Conservation (phyloP, 2,329 filamentous ascomycete genomes). For the Penicillium sclerotigenum region DNA sequence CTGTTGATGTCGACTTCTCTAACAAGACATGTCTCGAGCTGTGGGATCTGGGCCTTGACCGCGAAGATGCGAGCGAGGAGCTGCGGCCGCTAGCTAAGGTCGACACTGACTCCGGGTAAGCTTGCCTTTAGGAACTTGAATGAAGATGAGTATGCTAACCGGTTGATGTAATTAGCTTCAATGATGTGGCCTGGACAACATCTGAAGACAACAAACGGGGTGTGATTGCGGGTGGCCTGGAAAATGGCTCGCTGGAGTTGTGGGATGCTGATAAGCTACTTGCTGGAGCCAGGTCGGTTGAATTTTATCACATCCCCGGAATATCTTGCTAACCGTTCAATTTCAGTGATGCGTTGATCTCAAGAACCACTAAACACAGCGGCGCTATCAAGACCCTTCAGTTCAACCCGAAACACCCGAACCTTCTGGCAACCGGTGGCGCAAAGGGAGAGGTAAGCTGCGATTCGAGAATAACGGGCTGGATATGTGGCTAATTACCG, state of each 20-base stretch:
- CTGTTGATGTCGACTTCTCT: slow-evolving; percentile 95
- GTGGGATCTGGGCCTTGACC: slow-evolving; percentile 87
- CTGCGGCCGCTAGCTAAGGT: slow-evolving; percentile 81
- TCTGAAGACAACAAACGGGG: slow-evolving; percentile 75
- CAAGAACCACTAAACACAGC: slow-evolving; percentile 82
- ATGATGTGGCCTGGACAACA: slow-evolving; percentile 92
- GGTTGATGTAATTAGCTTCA: slow-evolving; percentile 64
- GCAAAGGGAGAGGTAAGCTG: slow-evolving; percentile 70
- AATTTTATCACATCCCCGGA: background rate
- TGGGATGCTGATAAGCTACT: slow-evolving; percentile 80
- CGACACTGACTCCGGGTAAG: slow-evolving; percentile 82
- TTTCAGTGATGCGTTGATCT: slow-evolving; percentile 70
- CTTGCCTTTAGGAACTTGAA: background rate
- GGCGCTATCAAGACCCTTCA: slow-evolving; percentile 92
- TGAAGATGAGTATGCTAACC: slow-evolving; percentile 21
- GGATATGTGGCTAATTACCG: slow-evolving; percentile 2
- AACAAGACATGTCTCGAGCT: slow-evolving; percentile 95
- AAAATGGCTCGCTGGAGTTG: slow-evolving; percentile 88
- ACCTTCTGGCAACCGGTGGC: slow-evolving; percentile 87
- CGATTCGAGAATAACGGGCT: background rate
- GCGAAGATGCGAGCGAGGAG: slow-evolving; percentile 71
- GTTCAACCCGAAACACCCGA: slow-evolving; percentile 90
- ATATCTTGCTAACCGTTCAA: slow-evolving; percentile 16
- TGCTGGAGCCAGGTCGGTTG: slow-evolving; percentile 49
- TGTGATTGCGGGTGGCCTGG: slow-evolving; percentile 90